Evolutionary conservation across 306 rosid species (phyloP).

Genomic region (Argentina anserina): DNA sequence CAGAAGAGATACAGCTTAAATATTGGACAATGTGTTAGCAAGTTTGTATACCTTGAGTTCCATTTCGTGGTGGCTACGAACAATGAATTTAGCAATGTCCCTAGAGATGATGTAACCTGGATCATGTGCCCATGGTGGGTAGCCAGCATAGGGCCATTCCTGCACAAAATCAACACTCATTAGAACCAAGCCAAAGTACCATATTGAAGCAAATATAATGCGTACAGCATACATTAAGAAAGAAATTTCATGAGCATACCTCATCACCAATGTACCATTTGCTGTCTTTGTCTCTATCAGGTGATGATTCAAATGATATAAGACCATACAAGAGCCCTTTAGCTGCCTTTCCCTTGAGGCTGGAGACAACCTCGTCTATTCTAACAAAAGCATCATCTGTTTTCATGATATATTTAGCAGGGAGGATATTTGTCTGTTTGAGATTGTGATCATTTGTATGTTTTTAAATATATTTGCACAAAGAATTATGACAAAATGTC

Average conservation of each 20-base stretch:
- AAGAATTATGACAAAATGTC: not conserved
- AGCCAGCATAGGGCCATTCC: slow-evolving; percentile 85
- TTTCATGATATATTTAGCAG: slow-evolving; percentile 89
- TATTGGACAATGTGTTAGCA: not conserved
- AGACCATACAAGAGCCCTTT: slow-evolving; percentile 72
- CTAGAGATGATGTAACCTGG: slow-evolving; percentile 90
- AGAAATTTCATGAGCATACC: slow-evolving; percentile 41
- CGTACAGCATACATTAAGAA: not conserved
- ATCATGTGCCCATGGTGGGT: slow-evolving; percentile 98
- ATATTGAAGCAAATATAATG: not conserved
- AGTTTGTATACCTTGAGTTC: slow-evolving; percentile 54
- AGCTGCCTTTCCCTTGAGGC: slow-evolving; percentile 64
- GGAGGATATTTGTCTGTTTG: slow-evolving; percentile 68
- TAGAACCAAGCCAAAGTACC: slow-evolving; percentile 1
- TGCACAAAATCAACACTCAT: slow-evolving; percentile 23
- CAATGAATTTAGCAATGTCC: slow-evolving; percentile 75
- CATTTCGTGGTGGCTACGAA: slow-evolving; percentile 60
- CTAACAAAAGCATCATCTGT: slow-evolving; percentile 93
- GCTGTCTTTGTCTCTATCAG: slow-evolving; percentile 71
- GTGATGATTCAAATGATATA: slow-evolving; percentile 75
- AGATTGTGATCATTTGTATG: not conserved
- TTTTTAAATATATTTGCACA: not conserved
- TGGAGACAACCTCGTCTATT: slow-evolving; percentile 74
- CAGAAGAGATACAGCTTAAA: not conserved
- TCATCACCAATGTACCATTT: slow-evolving; percentile 78